These are phyloP conservation scores for Salvia miltiorrhiza DNA, from an alignment of 257 asterid species.

Conservation along the genomic window DNA sequence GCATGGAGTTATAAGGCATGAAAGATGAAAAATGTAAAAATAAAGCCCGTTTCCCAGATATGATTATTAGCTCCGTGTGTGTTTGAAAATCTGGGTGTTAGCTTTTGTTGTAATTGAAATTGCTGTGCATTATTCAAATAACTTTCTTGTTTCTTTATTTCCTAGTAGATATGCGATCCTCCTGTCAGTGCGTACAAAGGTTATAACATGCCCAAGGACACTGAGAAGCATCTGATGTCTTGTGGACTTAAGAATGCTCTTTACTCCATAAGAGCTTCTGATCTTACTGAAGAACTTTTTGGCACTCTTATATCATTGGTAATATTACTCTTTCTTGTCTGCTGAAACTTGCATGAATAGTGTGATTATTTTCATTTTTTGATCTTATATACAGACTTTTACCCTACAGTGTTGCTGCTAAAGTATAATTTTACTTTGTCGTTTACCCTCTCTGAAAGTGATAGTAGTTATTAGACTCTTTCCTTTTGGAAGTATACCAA, in stretches of 20 bases:
- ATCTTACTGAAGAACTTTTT: conserved; percentile 68
- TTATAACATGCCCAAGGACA: conserved; percentile 72
- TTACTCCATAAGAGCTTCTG: conserved; percentile 77
- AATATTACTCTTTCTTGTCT: not conserved
- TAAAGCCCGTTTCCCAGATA: not conserved
- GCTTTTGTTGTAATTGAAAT: not conserved
- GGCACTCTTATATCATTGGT: conserved; percentile 54
- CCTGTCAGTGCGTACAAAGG: conserved; percentile 94
- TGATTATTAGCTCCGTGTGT: too few relatives aligned
- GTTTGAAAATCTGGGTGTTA: not conserved
- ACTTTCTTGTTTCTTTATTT: conserved; percentile 16
- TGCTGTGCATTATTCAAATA: conserved; percentile 16
- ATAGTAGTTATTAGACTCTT: too few relatives aligned
- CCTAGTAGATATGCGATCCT: conserved; percentile 77
- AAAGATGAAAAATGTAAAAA: too few relatives aligned
- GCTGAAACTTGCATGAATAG: not conserved
- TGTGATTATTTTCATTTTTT: not conserved
- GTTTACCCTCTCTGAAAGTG: not conserved
- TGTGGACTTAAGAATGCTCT: conserved; percentile 90
- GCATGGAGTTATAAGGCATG: too few relatives aligned
- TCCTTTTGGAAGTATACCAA: not conserved
- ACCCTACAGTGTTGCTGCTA: not conserved
- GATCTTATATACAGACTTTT: conserved; percentile 1
- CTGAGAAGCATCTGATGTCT: conserved; percentile 77
- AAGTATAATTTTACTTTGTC: not conserved